A percentile compares a stretch with the other conserved stretches of the same genome.
Evolutionary conservation across 805 yeast genomes (phyloP).

Genomic region (Scheffersomyces ergatensis): DNA sequence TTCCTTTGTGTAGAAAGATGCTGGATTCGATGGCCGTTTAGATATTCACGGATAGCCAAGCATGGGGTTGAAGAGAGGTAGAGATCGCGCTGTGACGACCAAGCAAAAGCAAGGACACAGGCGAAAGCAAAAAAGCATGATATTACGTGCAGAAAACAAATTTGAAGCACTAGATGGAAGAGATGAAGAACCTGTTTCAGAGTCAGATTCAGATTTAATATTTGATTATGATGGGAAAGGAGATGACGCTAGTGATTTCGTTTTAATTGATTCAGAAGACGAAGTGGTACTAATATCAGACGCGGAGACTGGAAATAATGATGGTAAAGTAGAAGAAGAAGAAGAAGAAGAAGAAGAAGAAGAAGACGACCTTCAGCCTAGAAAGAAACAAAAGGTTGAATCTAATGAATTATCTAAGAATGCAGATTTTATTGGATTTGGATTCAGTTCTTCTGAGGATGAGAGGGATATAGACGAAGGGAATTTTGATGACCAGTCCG

Average conservation of each 20-base stretch:
- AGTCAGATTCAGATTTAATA: slow-evolving; percentile 20
- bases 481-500: slow-evolving; percentile 21
- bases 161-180: slow-evolving; percentile 18
- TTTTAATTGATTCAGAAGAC: slow-evolving; percentile 26
- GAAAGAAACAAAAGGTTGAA: slow-evolving; percentile 5
- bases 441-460: slow-evolving; percentile 45
- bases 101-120: slow-evolving; percentile 4
- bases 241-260: slow-evolving; percentile 18
- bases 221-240: slow-evolving; percentile 17
- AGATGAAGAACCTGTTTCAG: slow-evolving; percentile 8
- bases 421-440: slow-evolving; percentile 57
- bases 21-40: no score
- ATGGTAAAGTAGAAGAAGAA: no score
- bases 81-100: slow-evolving; percentile 11
- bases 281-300: slow-evolving; percentile 23
- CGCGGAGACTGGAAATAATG: slow-evolving; percentile 9
- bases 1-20: no score
- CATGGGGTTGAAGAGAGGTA: slow-evolving; percentile 18
- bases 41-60: no score
- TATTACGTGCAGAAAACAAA: slow-evolving; percentile 11
- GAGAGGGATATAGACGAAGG: slow-evolving; percentile 14
- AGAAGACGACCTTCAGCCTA: slow-evolving; percentile 3
- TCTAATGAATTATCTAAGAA: slow-evolving; percentile 41
- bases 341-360: slow-evolving; percentile 3
- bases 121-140: slow-evolving; percentile 6